Base-by-base conservation (phyloP, 441 rosid genomes). In the Bocquillonia castaneifolia region DNA sequence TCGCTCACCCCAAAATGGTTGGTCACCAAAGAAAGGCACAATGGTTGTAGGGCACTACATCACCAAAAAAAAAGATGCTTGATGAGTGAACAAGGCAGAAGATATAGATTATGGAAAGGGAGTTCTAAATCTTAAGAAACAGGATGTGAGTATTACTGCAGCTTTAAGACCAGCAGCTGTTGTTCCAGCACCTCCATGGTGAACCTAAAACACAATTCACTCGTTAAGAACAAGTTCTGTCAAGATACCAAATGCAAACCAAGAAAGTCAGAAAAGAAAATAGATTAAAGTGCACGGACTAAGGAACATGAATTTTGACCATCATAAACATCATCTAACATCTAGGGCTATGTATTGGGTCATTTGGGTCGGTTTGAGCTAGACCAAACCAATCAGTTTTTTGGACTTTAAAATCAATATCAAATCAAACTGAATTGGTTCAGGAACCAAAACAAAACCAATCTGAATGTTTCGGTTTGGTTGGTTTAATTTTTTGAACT, bases 121-220 rank as follows among this genome's bases (percentile, higher is more conserved):
- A 53, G 44, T 52, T 66, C 23, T 18, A 67, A 67, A 74, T 20
- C 28, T 9, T 56, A 18, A 52, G 58, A n/a, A 69, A 70, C 26
- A 66, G 63, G 48, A 7, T 10, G 23, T 1, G 61, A 31, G 5
- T 47, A 68, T 80, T 87, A 94, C 99, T 25, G 96, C 88, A 66
- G 99, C 96, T 87, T 79, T 90, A 68, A 94, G 96, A 77, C 98
- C 96, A 55, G 99, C 98, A 78, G 99, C 98, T 13, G 98, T 90
- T 69, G 99, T 94, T 66, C 98, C 98, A 68, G 98, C 98, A 77
- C 99, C 98, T 66, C 99, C 99, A 63, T 92, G 99, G 83, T 91
- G 99, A 78, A 94, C 99, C 97, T 93, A 74, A 73, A 81, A 48
- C 65, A 69, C 29, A 62, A 42, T 32, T 48, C 51, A 42, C 1